Base-by-base conservation (phyloP, 345 rosid genomes). In the Turritis glabra region DNA sequence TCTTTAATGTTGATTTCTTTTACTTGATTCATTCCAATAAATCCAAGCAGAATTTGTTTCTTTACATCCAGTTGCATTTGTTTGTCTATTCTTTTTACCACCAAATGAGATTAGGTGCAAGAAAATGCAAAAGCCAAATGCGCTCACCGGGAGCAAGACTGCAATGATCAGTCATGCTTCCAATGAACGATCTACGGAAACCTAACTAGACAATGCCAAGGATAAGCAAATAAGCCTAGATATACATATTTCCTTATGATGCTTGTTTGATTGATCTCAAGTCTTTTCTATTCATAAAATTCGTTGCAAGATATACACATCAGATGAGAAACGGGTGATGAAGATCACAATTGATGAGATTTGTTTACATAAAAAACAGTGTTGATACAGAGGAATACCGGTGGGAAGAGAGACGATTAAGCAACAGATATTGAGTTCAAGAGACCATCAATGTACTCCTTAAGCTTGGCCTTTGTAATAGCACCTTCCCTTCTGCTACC, bases 401-500 rank as follows among this genome's bases (percentile, higher is more conserved):
- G 50, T n/a, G 72, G 26, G 26, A 37, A 40, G 32, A 12, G 51
- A 68, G 79, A 53, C n/a, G 21, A 21, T 79, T 83, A 91, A 13
- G 93, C 74, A 30, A 82, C 82, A 38, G 91, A 82, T 13, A 82
- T 64, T 3, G 90, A 71, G 54, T 76, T 82, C 80, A 91, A 64
- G 9, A 89, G 79, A 65, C 80, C 65, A 79, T 91, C 91, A 33
- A 91, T 63, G 71, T 91, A 84, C 32, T 82, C 89, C 64, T 92
- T 83, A 53, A 92, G 96, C 87, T 88, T 92, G 32, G 63, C 75
- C 71, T 90, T 92, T 17, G 94, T 86, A 41, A 92, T 87, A 18
- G 96, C 96, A 48, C 96, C 96, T 84, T 92, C 97, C 79, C 88
- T 88, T 70, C 97, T 80, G 81, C 96, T 92, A 67, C 83, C 86